phyloP scores from a whole-genome alignment of 495 filamentous ascomycete species.

The Melanomma pulvis-pyrius region DNA sequence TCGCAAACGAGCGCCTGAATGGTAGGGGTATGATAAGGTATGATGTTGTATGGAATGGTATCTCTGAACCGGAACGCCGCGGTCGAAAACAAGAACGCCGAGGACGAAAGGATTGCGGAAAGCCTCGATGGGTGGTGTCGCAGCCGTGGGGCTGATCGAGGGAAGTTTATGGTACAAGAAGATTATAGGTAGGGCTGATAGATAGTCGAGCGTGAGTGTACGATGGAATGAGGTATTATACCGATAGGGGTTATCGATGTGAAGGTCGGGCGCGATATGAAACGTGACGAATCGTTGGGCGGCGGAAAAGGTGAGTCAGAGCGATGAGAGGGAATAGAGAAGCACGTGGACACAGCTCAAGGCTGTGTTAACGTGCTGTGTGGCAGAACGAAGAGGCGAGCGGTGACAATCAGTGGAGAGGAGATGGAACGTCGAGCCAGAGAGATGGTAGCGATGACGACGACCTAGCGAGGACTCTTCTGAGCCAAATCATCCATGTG shows the following conservation, averaged over 20 bases:
- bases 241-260: neutral
- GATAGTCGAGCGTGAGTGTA: neutral
- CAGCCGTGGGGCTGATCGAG: constrained; percentile 27
- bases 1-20: constrained; percentile 34
- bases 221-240: neutral
- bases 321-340: constrained; percentile 12
- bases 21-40: constrained; percentile 7
- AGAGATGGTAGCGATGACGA: constrained; percentile 36
- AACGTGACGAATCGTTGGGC: constrained; percentile 4
- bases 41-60: constrained; percentile 12
- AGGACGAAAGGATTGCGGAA: neutral
- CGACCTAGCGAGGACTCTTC: constrained; percentile 26
- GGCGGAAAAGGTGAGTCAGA: constrained; percentile 25
- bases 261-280: neutral
- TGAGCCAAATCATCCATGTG: constrained; percentile 58
- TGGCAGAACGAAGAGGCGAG: neutral
- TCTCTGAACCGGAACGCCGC: constrained; percentile 20
- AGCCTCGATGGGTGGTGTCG: constrained; percentile 16
- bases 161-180: constrained; percentile 37
- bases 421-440: constrained; percentile 34
- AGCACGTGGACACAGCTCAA: constrained; percentile 8
- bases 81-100: neutral
- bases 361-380: constrained; percentile 11
- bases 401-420: constrained; percentile 16
- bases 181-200: neutral